Conservation (phyloP, 257 asterid genomes). For the Vinca minor region DNA sequence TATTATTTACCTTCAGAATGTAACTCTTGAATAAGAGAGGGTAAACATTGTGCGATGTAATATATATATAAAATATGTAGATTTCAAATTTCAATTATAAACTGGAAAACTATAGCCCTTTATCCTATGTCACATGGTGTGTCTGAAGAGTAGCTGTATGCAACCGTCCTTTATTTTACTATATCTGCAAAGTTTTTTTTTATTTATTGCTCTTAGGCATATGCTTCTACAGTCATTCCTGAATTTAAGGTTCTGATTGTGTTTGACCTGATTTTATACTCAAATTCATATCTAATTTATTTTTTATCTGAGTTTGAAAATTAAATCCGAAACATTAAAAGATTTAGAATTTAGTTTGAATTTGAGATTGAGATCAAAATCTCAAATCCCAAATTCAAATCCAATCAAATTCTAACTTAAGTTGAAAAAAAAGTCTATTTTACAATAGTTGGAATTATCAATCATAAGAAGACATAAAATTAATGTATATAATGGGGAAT, state of each 20-base stretch:
- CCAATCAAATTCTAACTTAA: too few species aligned
- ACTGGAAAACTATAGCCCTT: slow-evolving; percentile 4
- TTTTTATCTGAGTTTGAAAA: too few species aligned
- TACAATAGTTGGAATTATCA: slow-evolving; percentile 20
- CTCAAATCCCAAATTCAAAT: too few species aligned
- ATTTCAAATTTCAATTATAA: slow-evolving; percentile 3
- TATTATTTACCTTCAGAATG: not conserved
- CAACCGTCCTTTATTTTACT: not conserved
- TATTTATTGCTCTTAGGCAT: too few species aligned
- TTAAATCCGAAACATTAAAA: too few species aligned
- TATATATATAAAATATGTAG: slow-evolving; percentile 3
- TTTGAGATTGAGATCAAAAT: too few species aligned
- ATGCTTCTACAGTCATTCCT: slow-evolving; percentile 2
- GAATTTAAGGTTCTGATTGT: too few species aligned
- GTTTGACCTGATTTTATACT: too few species aligned
- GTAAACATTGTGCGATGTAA: not conserved
- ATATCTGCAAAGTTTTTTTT: not conserved
- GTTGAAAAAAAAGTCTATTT: slow-evolving; percentile 17
- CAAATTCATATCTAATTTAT: too few species aligned
- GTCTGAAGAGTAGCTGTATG: slow-evolving; percentile 22
- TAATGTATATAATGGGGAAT: slow-evolving; percentile 2
- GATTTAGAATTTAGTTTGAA: too few species aligned
- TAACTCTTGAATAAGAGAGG: not conserved
- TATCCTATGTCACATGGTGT: slow-evolving; percentile 20
- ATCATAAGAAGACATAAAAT: slow-evolving; percentile 10